Evolutionary conservation across 805 yeast species (phyloP).

Genomic region (Helenozyma baotianmanensis): DNA sequence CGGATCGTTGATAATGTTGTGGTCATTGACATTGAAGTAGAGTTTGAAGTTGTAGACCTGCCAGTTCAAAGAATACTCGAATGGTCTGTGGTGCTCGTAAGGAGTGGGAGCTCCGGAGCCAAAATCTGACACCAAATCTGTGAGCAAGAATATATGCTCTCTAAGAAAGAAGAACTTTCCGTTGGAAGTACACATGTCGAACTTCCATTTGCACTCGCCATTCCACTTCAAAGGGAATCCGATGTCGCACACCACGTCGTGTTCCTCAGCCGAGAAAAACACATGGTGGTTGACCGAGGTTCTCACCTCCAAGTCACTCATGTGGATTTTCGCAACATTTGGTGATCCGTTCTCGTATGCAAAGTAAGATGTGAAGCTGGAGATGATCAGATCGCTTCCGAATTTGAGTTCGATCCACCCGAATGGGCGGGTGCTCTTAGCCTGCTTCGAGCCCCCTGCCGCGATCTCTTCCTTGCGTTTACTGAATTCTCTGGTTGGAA

Average conservation of each 20-base stretch:
- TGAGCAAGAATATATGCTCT: conserved; percentile 72
- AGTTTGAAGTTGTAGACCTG: conserved; percentile 50
- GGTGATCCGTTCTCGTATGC: conserved; percentile 56
- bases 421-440: conserved; percentile 45
- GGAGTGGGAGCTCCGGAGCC: conserved; percentile 65
- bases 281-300: conserved; percentile 89
- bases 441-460: conserved; percentile 2
- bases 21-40: conserved; percentile 77
- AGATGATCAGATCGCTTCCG: conserved; percentile 47
- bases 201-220: conserved; percentile 65
- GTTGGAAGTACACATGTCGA: conserved; percentile 48
- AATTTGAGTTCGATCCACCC: conserved; percentile 87
- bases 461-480: conserved; percentile 48
- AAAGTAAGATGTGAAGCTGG: conserved; percentile 44
- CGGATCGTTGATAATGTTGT: conserved; percentile 85
- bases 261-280: conserved; percentile 57
- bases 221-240: conserved; percentile 83
- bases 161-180: conserved; percentile 64
- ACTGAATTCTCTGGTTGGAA: conserved; percentile 82
- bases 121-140: conserved; percentile 76
- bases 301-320: conserved; percentile 59
- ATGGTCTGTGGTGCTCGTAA: conserved; percentile 75
- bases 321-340: conserved; percentile 41
- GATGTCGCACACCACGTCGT: conserved; percentile 50
- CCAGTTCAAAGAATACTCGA: conserved; percentile 60